These are phyloP conservation scores for Hygrocybe coccinea DNA, from an alignment of 768 basidiomycete genomes.

Conservation along the genomic window DNA sequence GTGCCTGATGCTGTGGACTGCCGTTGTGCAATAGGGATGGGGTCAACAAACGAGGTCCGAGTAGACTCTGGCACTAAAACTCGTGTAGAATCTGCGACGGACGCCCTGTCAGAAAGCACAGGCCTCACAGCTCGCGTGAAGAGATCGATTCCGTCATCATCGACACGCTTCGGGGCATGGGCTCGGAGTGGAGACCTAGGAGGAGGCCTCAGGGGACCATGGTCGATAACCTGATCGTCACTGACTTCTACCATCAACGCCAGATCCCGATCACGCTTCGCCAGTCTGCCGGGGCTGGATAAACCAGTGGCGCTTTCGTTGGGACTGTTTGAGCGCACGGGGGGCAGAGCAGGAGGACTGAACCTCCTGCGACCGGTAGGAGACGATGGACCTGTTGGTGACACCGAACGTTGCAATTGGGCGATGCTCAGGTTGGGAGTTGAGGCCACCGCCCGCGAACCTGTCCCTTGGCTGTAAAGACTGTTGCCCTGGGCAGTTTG, in stretches of 20 bases:
- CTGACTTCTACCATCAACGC: slow-evolving; percentile 10
- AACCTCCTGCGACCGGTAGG: slow-evolving; percentile 42
- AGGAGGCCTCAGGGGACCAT: slow-evolving; percentile 25
- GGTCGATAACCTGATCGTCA: slow-evolving; percentile 17
- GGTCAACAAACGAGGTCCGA: slow-evolving; percentile 23
- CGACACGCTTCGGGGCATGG: slow-evolving; percentile 25
- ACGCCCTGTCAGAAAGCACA: slow-evolving; percentile 15
- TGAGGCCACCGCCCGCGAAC: slow-evolving; percentile 50
- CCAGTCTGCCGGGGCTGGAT: slow-evolving; percentile 13
- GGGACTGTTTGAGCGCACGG: slow-evolving; percentile 54
- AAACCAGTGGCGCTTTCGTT: slow-evolving; percentile 36
- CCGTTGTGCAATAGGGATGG: slow-evolving; percentile 32
- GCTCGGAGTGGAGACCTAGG: slow-evolving; percentile 52
- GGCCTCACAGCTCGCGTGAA: slow-evolving; percentile 21
- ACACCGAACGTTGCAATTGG: slow-evolving; percentile 32
- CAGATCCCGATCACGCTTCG: slow-evolving; percentile 4
- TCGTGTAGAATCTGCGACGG: slow-evolving; percentile 32
- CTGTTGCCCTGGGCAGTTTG: slow-evolving; percentile 15
- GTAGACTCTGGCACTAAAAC: slow-evolving; percentile 37
- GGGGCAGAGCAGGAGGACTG: slow-evolving; percentile 49
- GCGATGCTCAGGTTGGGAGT: slow-evolving; percentile 50
- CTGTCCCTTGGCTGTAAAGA: slow-evolving; percentile 36
- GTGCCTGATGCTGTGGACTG: slow-evolving; percentile 54
- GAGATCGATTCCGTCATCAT: slow-evolving; percentile 29
- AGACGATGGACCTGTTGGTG: slow-evolving; percentile 32